Evolutionary conservation across 805 yeast genomes (phyloP), one percentile per base, ranked within the genome.

Genomic region (Hanseniaspora opuntiae): DNA sequence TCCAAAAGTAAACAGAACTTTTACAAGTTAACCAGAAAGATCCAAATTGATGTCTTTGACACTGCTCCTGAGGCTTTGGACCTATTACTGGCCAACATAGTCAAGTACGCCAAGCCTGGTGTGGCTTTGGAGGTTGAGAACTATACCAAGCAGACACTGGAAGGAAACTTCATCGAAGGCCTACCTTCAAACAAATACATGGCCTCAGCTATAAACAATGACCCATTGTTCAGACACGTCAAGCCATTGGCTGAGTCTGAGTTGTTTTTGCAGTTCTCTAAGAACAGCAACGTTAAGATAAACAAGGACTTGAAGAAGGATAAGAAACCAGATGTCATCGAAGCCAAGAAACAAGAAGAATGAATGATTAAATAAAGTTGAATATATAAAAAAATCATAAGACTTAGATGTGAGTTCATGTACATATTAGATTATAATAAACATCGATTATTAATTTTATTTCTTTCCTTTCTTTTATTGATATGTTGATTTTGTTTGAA

Each of bases 1-100:
- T 95, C 97, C 51, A 89, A 88, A 66, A 76, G 93, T 10, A 93
- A 93, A 70, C 95, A 90, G 71, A 93, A 90, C 73, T 93, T 85
- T 69, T 85, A 86, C 71, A 81, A 97, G 71, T 75, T 78, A 47
- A 93, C 97, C 1, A 85, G 79, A 66, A 79, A 82, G 61, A 78
- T 95, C 57, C 66, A 77, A 56, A 72, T 93, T 58, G 75, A 74
- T 59, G 84, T 87, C 30, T 88, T 78, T 74, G 97, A 93, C 66
- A 78, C 96, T 17, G 81, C 84, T 56, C 82, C 89, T 1, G 95
- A 86, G 63, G 82, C 84, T 4, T 71, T 93, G 42, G 95, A 93
- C 65, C 69, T 85, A 50, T 81, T 88, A 79, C 72, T 90, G 54
- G 78, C 93, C 25, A 83, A 82, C 58, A 71, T 90, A 53, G 77